These are phyloP conservation scores for Cardiospermum halicacabum DNA, from an alignment of 345 rosid genomes.

Conservation along the genomic window DNA sequence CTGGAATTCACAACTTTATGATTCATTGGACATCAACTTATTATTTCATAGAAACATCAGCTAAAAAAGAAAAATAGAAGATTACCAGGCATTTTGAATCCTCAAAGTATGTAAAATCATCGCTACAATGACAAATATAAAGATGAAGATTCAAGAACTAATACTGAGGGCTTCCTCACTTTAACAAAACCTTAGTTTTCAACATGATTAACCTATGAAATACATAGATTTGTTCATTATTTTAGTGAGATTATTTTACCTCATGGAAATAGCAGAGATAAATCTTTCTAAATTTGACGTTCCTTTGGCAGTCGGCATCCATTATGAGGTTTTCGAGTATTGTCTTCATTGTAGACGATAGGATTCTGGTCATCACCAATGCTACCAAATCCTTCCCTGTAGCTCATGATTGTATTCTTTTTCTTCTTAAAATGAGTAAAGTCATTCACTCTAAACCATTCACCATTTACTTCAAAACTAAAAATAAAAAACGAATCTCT, in stretches of 20 bases:
- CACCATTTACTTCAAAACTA: no score
- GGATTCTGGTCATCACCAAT: slow-evolving; percentile 48
- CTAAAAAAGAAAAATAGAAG: no score
- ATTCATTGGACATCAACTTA: no score
- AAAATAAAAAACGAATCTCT: no score
- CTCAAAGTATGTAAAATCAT: background rate
- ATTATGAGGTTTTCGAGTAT: slow-evolving; percentile 75
- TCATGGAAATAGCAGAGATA: no score
- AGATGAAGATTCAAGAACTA: background rate
- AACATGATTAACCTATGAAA: slow-evolving; percentile 2
- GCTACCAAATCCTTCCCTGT: slow-evolving; percentile 57
- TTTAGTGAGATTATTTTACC: background rate
- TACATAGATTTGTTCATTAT: background rate
- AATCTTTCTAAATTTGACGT: slow-evolving; percentile 51
- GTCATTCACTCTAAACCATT: slow-evolving; percentile 84
- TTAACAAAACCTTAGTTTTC: background rate
- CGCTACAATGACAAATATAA: background rate
- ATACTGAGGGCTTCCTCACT: background rate
- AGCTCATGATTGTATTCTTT: slow-evolving; percentile 71
- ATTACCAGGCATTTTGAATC: no score
- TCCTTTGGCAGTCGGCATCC: slow-evolving; percentile 82
- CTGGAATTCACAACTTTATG: no score
- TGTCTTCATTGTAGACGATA: slow-evolving; percentile 69
- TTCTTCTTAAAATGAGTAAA: slow-evolving; percentile 77
- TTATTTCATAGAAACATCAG: no score